Percentiles rank a stretch among this genome's conserved stretches.
Conservation (phyloP, 1,284 basidiomycete species). For the Schizophyllum amplum region DNA sequence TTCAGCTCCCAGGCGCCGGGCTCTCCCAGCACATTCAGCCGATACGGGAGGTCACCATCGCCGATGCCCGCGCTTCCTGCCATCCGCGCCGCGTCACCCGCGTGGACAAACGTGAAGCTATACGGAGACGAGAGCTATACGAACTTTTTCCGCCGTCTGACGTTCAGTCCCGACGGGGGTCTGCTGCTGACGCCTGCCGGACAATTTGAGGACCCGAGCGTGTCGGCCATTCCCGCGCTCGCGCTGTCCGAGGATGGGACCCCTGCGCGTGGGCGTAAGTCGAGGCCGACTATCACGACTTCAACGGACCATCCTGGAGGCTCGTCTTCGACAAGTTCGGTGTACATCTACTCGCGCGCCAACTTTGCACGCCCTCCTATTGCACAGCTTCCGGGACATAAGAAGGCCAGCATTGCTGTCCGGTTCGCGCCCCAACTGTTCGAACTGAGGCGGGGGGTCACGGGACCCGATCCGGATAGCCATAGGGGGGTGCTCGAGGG, state of each 20-base stretch:
- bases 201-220: constrained; percentile 86
- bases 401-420: constrained; percentile 90
- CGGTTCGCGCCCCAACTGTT: constrained; percentile 92
- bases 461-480: constrained; percentile 28
- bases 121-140: constrained; percentile 96
- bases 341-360: constrained; percentile 93
- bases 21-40: constrained; percentile 53
- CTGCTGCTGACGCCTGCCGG: constrained; percentile 93
- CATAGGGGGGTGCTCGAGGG: constrained; percentile 53
- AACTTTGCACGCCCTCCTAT: constrained; percentile 90
- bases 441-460: constrained; percentile 64
- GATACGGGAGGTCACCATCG: constrained; percentile 80
- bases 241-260: constrained; percentile 26
- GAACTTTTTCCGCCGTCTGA: constrained; percentile 91
- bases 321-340: constrained; percentile 44
- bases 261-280: constrained; percentile 46
- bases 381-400: constrained; percentile 93
- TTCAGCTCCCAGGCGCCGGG: constrained; percentile 77
- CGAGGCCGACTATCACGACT: constrained; percentile 34
- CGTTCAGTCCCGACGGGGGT: constrained; percentile 92
- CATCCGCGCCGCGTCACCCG: constrained; percentile 54
- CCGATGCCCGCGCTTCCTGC: constrained; percentile 88
- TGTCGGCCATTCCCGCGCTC: constrained; percentile 30
- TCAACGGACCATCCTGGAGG: constrained; percentile 12
- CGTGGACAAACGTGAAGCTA: constrained; percentile 42